phyloP scores from a whole-genome alignment of 2,329 filamentous ascomycete species.

The Sporothrix brasiliensis region DNA sequence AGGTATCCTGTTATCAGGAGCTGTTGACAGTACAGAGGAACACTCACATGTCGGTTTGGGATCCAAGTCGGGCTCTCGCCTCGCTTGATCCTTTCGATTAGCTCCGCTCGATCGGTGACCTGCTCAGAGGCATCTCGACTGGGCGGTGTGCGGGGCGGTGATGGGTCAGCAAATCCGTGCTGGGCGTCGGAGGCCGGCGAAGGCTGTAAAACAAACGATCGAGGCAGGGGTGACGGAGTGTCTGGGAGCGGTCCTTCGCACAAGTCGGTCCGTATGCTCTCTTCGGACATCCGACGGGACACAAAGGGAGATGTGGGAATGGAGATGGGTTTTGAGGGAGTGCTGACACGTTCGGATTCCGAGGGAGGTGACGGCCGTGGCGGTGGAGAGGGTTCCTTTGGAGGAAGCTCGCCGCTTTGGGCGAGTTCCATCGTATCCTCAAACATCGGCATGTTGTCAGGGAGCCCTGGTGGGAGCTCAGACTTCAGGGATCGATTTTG shows the following conservation, averaged over 20 bases:
- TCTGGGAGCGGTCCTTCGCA: constrained; percentile 61
- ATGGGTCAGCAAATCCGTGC: neutral
- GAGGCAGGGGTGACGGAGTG: constrained; percentile 40
- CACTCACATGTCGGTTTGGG: constrained; percentile 62
- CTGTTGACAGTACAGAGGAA: neutral
- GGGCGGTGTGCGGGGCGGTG: constrained; percentile 37
- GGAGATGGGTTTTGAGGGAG: constrained; percentile 37
- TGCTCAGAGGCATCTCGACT: constrained; percentile 41
- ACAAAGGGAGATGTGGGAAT: constrained; percentile 32
- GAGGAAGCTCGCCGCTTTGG: constrained; percentile 25
- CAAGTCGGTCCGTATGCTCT: constrained; percentile 63
- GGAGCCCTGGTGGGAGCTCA: neutral
- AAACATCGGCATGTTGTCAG: constrained; percentile 59
- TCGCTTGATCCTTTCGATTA: constrained; percentile 83
- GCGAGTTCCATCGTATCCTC: constrained; percentile 53
- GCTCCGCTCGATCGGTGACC: constrained; percentile 68
- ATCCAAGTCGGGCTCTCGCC: constrained; percentile 76
- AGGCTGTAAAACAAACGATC: neutral
- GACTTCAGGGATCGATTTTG: neutral
- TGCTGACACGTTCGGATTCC: neutral
- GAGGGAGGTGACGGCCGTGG: neutral
- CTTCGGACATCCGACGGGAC: constrained; percentile 55
- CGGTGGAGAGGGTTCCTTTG: constrained; percentile 30
- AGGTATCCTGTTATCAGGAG: neutral
- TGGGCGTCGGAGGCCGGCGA: neutral